phyloP scores from a whole-genome alignment of 1,284 basidiomycete genomes.

The Papiliotrema nemorosa region DNA sequence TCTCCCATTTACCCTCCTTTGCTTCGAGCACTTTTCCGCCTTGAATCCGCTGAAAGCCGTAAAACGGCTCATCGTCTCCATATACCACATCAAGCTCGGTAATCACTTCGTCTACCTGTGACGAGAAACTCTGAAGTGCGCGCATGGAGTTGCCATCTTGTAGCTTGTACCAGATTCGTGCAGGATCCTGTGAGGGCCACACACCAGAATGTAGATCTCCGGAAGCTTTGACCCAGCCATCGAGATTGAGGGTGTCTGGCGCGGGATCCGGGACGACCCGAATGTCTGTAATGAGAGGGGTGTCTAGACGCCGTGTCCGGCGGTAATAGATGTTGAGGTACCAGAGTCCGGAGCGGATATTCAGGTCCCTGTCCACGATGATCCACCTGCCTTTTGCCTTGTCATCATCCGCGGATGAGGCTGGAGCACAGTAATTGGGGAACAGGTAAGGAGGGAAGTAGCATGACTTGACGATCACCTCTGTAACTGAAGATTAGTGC shows the following conservation, averaged over 20 bases:
- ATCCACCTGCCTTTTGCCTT: slow-evolving; percentile 84
- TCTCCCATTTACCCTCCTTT: slow-evolving; percentile 36
- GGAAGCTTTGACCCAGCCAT: slow-evolving; percentile 34
- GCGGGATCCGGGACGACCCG: slow-evolving; percentile 31
- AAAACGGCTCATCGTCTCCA: slow-evolving; percentile 75
- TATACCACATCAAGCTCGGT: slow-evolving; percentile 85
- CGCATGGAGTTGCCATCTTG: slow-evolving; percentile 13
- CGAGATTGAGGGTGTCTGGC: slow-evolving; percentile 24
- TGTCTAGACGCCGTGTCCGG: slow-evolving; percentile 63
- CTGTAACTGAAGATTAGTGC: slow-evolving; percentile 55
- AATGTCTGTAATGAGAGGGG: slow-evolving; percentile 40
- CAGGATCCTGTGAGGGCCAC: slow-evolving; percentile 52
- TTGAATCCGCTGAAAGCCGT: slow-evolving; percentile 70
- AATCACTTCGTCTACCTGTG: slow-evolving; percentile 54
- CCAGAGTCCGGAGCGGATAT: slow-evolving; percentile 62
- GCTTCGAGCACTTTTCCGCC: slow-evolving; percentile 55
- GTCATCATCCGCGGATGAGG: slow-evolving; percentile 66
- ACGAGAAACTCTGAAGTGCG: slow-evolving; percentile 2
- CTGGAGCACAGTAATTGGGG: slow-evolving; percentile 63
- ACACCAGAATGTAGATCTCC: slow-evolving; percentile 43
- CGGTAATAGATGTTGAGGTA: slow-evolving; percentile 74
- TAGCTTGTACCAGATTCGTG: slow-evolving; percentile 71
- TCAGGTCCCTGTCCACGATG: slow-evolving; percentile 70
- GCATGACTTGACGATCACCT: slow-evolving; percentile 70
- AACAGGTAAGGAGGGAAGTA: slow-evolving; percentile 59